Evolutionary conservation across 805 yeast genomes (phyloP), one percentile per base, ranked within the genome.

Genomic region (Candida vaughaniae): DNA sequence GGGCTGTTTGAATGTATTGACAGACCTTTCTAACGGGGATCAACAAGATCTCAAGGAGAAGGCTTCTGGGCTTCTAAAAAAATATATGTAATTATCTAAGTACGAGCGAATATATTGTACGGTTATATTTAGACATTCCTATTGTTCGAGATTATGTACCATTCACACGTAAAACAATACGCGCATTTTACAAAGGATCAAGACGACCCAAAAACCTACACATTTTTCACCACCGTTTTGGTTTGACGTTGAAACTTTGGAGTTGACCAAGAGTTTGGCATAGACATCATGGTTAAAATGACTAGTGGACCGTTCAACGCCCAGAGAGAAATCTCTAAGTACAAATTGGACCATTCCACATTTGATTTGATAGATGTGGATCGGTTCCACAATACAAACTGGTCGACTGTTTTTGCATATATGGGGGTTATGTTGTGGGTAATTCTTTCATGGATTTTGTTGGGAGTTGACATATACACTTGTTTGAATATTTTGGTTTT

Each of bases 401-500:
- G 63, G 36, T 45, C 69, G 30, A 75, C 81, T 1, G 42, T 80
- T 1, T 42, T 65, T 29, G 66, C 67, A 41, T 79, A 73, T 47
- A 16, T 66, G 16, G 46, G 60, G 33, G 55, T 68, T 54, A 62
- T 77, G 60, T 48, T 76, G 17, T 46, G 74, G n/a, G 56, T 85
- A 35, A 69, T 79, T 30, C 53, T 77, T 11, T 69, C 79, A 1
- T 64, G 81, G 39, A 73, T 77, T 9, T 66, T 71, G 35, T 54
- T 78, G 33, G 84, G 69, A 1, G 73, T 85, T 1, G 96, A 88
- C 64, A 69, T 87, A 16, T 88, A 85, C 63, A 86, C 95, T 0
- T 78, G 91, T 56, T 61, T 88, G 39, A 79, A 76, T 48, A 72
- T 88, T 28, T 65, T 87, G 47, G 93, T 84, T 1, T 80, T 82